Base-by-base conservation (phyloP, 2,329 filamentous ascomycete species). In the Fusarium burgessii region DNA sequence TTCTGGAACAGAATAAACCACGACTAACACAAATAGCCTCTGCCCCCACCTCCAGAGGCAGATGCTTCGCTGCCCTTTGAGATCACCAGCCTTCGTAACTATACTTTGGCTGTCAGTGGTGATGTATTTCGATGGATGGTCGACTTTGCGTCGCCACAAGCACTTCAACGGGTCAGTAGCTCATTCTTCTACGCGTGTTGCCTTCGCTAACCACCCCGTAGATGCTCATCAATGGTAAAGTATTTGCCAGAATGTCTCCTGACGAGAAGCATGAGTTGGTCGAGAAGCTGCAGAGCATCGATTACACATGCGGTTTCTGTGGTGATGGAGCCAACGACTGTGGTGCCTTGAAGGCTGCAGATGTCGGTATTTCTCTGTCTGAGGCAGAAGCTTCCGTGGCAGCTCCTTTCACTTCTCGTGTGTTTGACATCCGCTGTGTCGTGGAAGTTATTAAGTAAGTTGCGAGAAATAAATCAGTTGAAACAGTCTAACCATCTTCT, bases 181-280 rank as follows among this genome's bases (percentile, higher is more conserved):
- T 50, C 27, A 32, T 25, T 14, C 2, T 13, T 2, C 10, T 4
- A 40, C 10, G 17, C 6, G 25, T 17, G 15, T 13, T 12, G 27
- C 5, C 13, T 18, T 7, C 25, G 17, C 46, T 68, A 43, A 74
- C 43, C 36, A 62, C 29, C 29, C 18, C 17, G 15, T 79, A 96
- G 86, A 95, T 98, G 91, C 92, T 99, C 58, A 91, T 97, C 38
- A 89, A 89, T 58, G 95, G 95, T 29, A 95, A 96, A 80, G 94
- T 99, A 3, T 99, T 97, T 80, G 97, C 96, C 7, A 92, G 96
- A 74, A 99, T 99, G 96, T 98, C 95, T 3, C 97, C 96, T 0
- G 97, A 99, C 78, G 96, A 99, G 81, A 99, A 99, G 80, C 95
- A 98, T 78, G 97, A 99, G 80, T 85, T 99, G 4, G 94, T 99